Conservation (phyloP, 305 asterid genomes). For the Ilex paraguariensis region DNA sequence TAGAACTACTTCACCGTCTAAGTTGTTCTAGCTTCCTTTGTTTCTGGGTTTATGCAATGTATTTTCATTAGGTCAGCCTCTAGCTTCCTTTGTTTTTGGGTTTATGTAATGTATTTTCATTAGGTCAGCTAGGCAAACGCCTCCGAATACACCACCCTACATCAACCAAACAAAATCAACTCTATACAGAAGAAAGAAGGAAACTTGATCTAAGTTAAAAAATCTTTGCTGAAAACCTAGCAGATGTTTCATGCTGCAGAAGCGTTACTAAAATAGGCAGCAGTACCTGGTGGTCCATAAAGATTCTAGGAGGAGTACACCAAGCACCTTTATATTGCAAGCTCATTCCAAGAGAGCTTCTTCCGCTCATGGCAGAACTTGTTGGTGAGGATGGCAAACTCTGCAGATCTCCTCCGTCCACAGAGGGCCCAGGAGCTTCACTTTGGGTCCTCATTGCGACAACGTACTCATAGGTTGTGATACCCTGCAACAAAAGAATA, state of each 20-base stretch:
- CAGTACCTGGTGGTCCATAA: slow-evolving; percentile 91
- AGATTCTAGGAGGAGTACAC: slow-evolving; percentile 98
- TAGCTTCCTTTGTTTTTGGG: no score
- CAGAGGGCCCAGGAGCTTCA: slow-evolving; percentile 91
- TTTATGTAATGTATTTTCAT: no score
- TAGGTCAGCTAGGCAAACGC: no score
- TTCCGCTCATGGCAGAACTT: slow-evolving; percentile 82
- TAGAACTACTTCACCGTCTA: no score
- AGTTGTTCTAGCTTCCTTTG: no score
- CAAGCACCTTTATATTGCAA: slow-evolving; percentile 92
- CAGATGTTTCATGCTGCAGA: no score
- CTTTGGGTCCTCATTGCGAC: slow-evolving; percentile 95
- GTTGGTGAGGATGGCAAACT: slow-evolving; percentile 93
- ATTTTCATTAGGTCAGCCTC: no score
- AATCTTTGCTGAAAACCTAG: not conserved
- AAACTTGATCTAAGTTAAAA: not conserved
- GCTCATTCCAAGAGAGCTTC: slow-evolving; percentile 94
- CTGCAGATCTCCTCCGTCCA: slow-evolving; percentile 79
- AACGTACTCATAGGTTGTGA: slow-evolving; percentile 89
- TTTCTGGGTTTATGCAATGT: no score
- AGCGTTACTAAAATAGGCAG: not conserved
- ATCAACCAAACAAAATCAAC: no score
- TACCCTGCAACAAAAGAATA: slow-evolving; percentile 47
- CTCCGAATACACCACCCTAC: no score
- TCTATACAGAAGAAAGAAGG: not conserved